Evolutionary conservation across 169 alveolate species (phyloP), one percentile per base, ranked within the genome.

Genomic region (Amoebophrya sp.): DNA sequence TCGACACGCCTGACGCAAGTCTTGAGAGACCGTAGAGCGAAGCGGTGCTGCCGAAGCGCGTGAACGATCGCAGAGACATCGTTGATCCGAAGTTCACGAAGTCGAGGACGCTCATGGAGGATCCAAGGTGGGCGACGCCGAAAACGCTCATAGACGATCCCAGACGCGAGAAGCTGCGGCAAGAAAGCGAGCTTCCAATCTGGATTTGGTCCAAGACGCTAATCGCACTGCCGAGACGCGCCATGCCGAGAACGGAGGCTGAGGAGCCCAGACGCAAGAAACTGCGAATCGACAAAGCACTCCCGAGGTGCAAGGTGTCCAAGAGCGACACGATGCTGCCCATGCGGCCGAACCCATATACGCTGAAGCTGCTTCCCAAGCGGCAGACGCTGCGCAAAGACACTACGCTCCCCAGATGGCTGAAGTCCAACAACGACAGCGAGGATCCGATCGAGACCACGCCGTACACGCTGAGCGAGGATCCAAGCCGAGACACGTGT

Each of bases 151-250:
- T 29, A 23, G 12, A 3, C 54, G 53, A 34, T 26, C 90, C 90
- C n/a, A 89, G 40, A 29, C 90, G 90, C 33, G 90, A 41, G 90
- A 26, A 89, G n/a, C 24, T 36, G n/a, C 90, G 90, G 53, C 33
- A 36, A 26, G 90, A 89, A 26, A 89, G 53, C 33, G 41, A 34
- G 41, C 90, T 89, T 41, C 41, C 34, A 33, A 89, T 14, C 53
- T 26, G 90, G 90, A 33, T 24, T 47, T 36, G 53, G 40, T 40
- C 40, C 33, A 89, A 36, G 34, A 89, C 90, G 0, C 54, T 36
- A 1, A 89, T 41, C n/a, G 33, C 53, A 14, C 41, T 26, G 2
- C 90, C 90, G 36, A 89, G 90, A 14, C 90, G 36, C n/a, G 54
- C 33, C 6, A 89, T 41, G 40, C 90, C 90, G 90, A 89, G 39